Evolutionary conservation across 306 rosid species (phyloP), one percentile per base, ranked within the genome.

Genomic region (Cyamopsis tetragonoloba): DNA sequence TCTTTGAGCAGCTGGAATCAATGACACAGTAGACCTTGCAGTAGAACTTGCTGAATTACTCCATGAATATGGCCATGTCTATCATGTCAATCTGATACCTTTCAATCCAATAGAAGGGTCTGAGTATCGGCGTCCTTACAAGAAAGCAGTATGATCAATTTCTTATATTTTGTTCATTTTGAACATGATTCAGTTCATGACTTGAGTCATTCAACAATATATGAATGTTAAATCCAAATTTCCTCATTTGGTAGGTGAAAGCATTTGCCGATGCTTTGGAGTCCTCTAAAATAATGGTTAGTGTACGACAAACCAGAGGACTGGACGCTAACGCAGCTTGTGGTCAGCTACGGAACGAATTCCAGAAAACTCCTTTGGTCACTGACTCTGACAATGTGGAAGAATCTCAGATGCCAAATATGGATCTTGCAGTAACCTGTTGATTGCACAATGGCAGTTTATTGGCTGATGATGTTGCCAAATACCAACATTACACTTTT

Each of bases 261-360:
- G 90, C 97, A 54, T 93, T 93, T 90, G 82, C 79, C 26, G 77
- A 81, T 77, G 86, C 98, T 64, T 59, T 93, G 74, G 91, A 90
- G 62, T 79, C 91, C 20, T 48, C 77, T 37, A 93, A 86, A 77
- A 82, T 88, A 80, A 84, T 96, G 7, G 91, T 83, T 26, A 93
- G 90, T 12, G 66, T 81, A 12, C 93, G 98, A 23, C 95, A 90
- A 88, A 93, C 97, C 27, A 82, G 98, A 80, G 98, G 98, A 51
- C 50, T 89, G 68, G 98, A 90, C 31, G 98, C 98, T 56, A 91
- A 88, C 80, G 98, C 98, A 28, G 98, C 98, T 51, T 93, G 98
- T 77, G 98, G 98, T 51, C 98, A 93, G 85, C 85, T 93, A 39
- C 83, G 98, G 38, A 93, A 93, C 80, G 72, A 82, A 38, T 93